Evolutionary conservation across 495 filamentous ascomycete genomes (phyloP), one percentile per base, ranked within the genome.

Genomic region (Tetracladium setigerum): DNA sequence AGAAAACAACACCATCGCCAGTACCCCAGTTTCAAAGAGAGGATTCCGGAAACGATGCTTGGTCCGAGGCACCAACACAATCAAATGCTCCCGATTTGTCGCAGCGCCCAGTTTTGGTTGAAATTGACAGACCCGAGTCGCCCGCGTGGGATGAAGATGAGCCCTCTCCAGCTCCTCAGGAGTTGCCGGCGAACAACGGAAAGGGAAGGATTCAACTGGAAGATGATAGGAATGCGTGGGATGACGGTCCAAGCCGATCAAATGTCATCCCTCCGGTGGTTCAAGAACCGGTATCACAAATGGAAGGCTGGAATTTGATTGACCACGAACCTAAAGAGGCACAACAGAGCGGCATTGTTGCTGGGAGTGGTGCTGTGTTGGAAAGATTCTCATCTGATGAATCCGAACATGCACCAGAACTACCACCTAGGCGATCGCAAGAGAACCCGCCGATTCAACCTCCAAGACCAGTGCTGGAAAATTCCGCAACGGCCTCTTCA

Each of bases 261-360:
- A 27, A 27, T 27, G 3, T 7, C 22, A 27, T 27, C 7, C 22
- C 22, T 27, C 22, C 22, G 22, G 22, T 56, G 19, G 43, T 18
- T 30, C 46, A 47, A 30, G 40, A 48, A 33, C 53, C 62, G 15
- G 37, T 59, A 0, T 62, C 62, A 10, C 50, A 57, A 5, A 55
- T 48, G 19, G 71, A 71, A 6, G 68, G 66, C 24, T 74, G 73
- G 73, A 73, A 71, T 50, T 38, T 77, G 36, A 63, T 73, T 14
- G 70, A 74, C 32, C 49, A 69, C 33, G 72, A 70, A 19, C 44
- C 61, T 13, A 52, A 40, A 11, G 16, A 30, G 6, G 30, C 8
- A n/a, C 53, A 60, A 43, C 41, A 60, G 19, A 56, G 41, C 37
- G 57, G 50, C 5, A 30, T 54, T 38, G 31, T 56, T 14, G 14